These are phyloP conservation scores for Colletotrichum incanum DNA, from an alignment of 2,329 filamentous ascomycete species.

Conservation along the genomic window DNA sequence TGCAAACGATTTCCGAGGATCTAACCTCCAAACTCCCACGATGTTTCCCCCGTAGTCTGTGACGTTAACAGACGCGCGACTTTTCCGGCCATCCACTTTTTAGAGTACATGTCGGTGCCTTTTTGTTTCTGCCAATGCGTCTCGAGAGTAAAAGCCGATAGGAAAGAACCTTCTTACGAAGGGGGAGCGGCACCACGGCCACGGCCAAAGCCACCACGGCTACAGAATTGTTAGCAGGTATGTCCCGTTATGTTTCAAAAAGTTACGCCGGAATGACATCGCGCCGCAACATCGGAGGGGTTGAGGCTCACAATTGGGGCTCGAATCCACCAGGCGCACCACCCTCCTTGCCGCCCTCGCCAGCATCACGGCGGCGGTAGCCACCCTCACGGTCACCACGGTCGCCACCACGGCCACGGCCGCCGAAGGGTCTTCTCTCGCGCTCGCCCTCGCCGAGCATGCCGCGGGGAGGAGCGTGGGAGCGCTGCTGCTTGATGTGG, in stretches of 20 bases:
- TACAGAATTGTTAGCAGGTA: conserved; percentile 58
- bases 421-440: conserved; percentile 86
- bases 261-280: conserved; percentile 1
- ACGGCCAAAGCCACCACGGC: conserved; percentile 91
- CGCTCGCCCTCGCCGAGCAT: conserved; percentile 93
- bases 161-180: conserved; percentile 68
- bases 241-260: background rate
- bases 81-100: conserved; percentile 59
- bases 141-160: conserved; percentile 60
- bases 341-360: conserved; percentile 90
- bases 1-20: conserved; percentile 67
- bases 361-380: conserved; percentile 92
- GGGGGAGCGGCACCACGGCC: conserved; percentile 84
- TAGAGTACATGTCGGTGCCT: conserved; percentile 65
- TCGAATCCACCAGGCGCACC: conserved; percentile 92
- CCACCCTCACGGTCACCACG: conserved; percentile 90
- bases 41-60: conserved; percentile 57
- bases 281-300: conserved; percentile 4
- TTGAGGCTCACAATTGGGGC: conserved; percentile 83
- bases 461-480: conserved; percentile 96
- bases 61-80: conserved; percentile 59
- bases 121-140: conserved; percentile 57
- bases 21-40: conserved; percentile 64
- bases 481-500: conserved; percentile 99
- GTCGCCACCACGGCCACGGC: conserved; percentile 83